Evolutionary conservation across 768 basidiomycete species (phyloP).

Genomic region (Sarcodon aspratus): DNA sequence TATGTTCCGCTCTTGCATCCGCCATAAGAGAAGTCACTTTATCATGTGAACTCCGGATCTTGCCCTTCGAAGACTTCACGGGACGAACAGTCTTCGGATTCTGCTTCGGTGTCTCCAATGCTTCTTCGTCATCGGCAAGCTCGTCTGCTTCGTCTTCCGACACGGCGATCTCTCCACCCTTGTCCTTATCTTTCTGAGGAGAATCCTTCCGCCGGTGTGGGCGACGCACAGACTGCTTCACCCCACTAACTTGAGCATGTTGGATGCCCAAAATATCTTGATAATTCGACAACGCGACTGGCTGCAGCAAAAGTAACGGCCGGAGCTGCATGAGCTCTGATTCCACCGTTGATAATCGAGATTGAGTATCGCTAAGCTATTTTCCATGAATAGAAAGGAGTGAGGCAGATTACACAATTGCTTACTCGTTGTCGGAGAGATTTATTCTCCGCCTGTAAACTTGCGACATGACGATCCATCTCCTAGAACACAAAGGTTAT

Average conservation of each 20-base stretch:
- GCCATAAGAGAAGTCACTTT: slow-evolving; percentile 26
- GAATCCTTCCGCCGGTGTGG: slow-evolving; percentile 9
- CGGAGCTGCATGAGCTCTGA: slow-evolving; percentile 45
- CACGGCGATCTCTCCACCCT: slow-evolving; percentile 4
- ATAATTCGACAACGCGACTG: too few species aligned
- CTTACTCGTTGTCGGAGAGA: slow-evolving; percentile 30
- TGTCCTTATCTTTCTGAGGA: slow-evolving; percentile 16
- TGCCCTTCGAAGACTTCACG: not conserved
- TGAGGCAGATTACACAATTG: not conserved
- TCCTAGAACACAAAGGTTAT: slow-evolving; percentile 29
- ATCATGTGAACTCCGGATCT: slow-evolving; percentile 7
- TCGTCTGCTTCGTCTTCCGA: slow-evolving; percentile 12
- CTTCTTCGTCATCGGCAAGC: slow-evolving; percentile 1
- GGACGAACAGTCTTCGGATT: not conserved
- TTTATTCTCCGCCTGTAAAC: slow-evolving; percentile 50
- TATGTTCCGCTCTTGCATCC: slow-evolving; percentile 63
- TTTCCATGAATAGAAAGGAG: not conserved
- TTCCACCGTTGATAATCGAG: slow-evolving; percentile 45
- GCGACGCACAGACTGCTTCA: not conserved
- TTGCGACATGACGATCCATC: slow-evolving; percentile 35
- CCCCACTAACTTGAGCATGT: slow-evolving; percentile 7
- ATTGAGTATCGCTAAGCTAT: slow-evolving; percentile 50
- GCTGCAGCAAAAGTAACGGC: too few species aligned
- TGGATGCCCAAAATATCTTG: too few species aligned
- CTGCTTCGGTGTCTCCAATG: not conserved